Conservation (phyloP, 805 yeast species). For the Hyphopichia homilentoma region DNA sequence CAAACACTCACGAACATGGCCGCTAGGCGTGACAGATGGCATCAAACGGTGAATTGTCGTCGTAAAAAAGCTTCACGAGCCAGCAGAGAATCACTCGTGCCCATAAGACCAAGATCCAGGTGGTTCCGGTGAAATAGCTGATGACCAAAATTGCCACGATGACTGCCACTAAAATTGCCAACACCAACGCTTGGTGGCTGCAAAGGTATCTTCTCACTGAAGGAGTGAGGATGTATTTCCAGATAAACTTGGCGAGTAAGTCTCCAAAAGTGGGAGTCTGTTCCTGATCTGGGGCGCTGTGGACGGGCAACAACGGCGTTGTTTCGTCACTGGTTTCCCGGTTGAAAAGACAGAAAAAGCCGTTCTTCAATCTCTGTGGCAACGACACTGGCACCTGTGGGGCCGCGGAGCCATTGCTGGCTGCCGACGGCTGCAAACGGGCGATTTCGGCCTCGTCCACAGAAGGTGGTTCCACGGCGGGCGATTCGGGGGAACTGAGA, state of each 20-base stretch:
- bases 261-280: constrained; percentile 5
- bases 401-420: too few relatives aligned
- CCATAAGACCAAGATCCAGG: neutral
- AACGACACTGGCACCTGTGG: too few relatives aligned
- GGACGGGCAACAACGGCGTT: constrained; percentile 17
- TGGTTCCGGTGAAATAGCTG: constrained; percentile 13
- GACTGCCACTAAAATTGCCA: constrained; percentile 3
- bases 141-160: constrained; percentile 5
- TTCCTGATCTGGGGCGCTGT: constrained; percentile 6
- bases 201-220: constrained; percentile 9
- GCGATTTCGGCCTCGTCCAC: too few relatives aligned
- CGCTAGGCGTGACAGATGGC: constrained; percentile 5
- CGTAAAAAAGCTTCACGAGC: constrained; percentile 1
- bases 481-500: constrained; percentile 5
- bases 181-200: constrained; percentile 3
- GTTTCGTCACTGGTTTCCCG: constrained; percentile 5
- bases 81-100: constrained; percentile 2
- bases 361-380: too few relatives aligned
- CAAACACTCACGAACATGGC: constrained; percentile 3
- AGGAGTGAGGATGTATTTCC: constrained; percentile 15
- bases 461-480: constrained; percentile 5
- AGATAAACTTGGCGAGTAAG: constrained; percentile 7
- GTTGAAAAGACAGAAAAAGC: too few relatives aligned
- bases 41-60: neutral
- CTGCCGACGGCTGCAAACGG: too few relatives aligned